These are phyloP conservation scores for Coniochaeta hoffmannii DNA, from an alignment of 2,329 filamentous ascomycete genomes.

Conservation along the genomic window DNA sequence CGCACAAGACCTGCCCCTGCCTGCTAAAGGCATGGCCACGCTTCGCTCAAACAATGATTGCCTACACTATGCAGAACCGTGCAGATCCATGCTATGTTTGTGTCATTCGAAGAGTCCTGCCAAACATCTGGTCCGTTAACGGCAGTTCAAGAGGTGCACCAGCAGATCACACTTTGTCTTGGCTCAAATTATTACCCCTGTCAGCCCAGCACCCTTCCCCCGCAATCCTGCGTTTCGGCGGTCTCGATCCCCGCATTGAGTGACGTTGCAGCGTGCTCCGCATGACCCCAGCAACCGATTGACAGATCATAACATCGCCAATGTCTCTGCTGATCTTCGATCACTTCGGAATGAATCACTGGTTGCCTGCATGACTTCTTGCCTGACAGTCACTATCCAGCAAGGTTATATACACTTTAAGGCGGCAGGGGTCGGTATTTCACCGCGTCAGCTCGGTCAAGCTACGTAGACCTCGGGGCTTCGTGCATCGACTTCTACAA, in stretches of 20 bases:
- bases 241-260: not conserved
- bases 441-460: not conserved
- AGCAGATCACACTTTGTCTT: not conserved
- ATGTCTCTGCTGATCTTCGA: not conserved
- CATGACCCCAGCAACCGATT: not conserved
- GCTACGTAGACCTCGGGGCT: not conserved
- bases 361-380: not conserved
- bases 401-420: not conserved
- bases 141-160: too few species aligned
- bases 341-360: not conserved
- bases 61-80: too few species aligned
- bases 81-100: too few species aligned
- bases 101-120: too few species aligned
- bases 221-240: not conserved
- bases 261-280: slow-evolving; percentile 5
- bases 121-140: too few species aligned
- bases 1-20: too few species aligned
- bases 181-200: slow-evolving; percentile 5
- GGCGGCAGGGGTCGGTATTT: too few species aligned
- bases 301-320: slow-evolving; percentile 5
- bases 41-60: too few species aligned
- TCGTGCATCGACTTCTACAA: not conserved
- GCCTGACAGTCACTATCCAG: not conserved
- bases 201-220: slow-evolving; percentile 1
- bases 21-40: too few species aligned